Conservation (phyloP, 805 yeast species). For the Candida palmyrensis region DNA sequence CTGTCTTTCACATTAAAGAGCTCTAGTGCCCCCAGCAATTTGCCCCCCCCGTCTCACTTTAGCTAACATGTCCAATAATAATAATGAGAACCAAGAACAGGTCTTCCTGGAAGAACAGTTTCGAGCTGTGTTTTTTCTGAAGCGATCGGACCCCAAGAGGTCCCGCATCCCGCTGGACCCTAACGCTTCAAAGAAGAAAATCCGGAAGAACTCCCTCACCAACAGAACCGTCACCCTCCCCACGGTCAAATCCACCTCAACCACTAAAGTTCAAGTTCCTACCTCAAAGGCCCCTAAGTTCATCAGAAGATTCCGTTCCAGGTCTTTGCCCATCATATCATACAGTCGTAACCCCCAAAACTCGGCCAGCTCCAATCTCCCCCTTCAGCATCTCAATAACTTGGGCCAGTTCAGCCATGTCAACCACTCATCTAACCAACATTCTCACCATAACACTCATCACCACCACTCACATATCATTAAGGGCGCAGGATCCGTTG, state of each 20-base stretch:
- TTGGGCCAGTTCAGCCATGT: conserved; percentile 11
- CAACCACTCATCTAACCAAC: neutral
- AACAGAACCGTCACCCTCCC: conserved; percentile 11
- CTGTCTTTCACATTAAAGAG: too few species aligned
- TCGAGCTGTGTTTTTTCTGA: conserved; percentile 23
- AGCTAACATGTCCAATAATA: neutral
- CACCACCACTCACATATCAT: too few species aligned
- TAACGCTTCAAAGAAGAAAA: conserved; percentile 3
- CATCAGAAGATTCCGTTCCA: conserved; percentile 31
- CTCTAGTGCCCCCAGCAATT: too few species aligned
- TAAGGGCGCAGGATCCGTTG: neutral
- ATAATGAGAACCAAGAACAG: conserved; percentile 26
- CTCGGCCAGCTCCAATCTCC: conserved; percentile 11
- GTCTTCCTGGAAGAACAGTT: conserved; percentile 26
- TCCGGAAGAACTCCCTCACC: conserved; percentile 4
- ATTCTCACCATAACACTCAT: neutral
- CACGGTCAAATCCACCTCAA: conserved; percentile 9
- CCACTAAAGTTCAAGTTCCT: conserved; percentile 6
- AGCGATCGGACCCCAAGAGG: conserved; percentile 10
- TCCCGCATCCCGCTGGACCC: conserved; percentile 9
- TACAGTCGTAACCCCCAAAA: conserved; percentile 15
- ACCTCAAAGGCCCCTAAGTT: conserved; percentile 27
- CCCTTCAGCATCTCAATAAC: conserved; percentile 5
- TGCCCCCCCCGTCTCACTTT: too few species aligned
- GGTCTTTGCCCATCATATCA: conserved; percentile 39